These are phyloP conservation scores for Lanzia echinophila DNA, from an alignment of 2,329 filamentous ascomycete species.

Conservation along the genomic window DNA sequence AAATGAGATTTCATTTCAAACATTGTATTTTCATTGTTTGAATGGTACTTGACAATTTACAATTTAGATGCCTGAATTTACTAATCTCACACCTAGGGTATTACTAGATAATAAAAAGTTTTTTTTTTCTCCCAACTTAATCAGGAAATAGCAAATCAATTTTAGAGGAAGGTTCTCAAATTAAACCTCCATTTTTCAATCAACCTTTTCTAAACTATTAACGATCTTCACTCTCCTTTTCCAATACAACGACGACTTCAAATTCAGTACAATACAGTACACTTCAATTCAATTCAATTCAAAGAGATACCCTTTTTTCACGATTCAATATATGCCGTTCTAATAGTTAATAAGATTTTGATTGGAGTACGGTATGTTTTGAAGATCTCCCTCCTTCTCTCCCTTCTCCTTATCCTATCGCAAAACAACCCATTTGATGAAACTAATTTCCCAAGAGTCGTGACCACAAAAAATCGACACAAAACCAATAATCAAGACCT, in stretches of 20 bases:
- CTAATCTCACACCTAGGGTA: too few relatives aligned
- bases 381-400: neutral
- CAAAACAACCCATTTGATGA: neutral
- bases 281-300: neutral
- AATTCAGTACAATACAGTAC: neutral
- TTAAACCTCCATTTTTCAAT: neutral
- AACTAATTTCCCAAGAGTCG: neutral
- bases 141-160: neutral
- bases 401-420: constrained; percentile 1
- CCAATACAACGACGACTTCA: neutral
- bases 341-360: neutral
- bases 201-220: neutral
- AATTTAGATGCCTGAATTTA: too few relatives aligned
- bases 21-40: too few relatives aligned
- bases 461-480: neutral
- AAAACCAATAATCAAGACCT: neutral
- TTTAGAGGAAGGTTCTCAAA: neutral
- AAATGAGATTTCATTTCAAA: too few relatives aligned
- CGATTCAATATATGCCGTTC: neutral
- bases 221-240: neutral
- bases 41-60: too few relatives aligned
- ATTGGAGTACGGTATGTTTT: neutral
- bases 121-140: neutral
- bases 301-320: neutral
- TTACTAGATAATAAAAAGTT: too few relatives aligned